Percentiles rank a stretch among this genome's conserved stretches.
phyloP scores from a whole-genome alignment of 164 flowering plant species.

The Vitis cinerea region DNA sequence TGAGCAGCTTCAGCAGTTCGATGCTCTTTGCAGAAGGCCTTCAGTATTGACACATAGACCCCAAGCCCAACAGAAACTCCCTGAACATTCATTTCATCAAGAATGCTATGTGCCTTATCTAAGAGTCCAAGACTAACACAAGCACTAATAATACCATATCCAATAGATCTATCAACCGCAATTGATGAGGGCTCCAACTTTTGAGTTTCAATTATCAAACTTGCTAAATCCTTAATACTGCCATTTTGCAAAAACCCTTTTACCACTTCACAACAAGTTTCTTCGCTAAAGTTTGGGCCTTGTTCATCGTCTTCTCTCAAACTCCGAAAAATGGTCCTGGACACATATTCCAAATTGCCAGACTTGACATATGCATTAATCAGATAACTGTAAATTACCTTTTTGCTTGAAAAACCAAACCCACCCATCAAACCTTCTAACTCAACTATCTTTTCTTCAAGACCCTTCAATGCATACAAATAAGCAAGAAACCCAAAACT shows the following conservation, averaged over 20 bases:
- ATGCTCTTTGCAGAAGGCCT: conserved; percentile 78
- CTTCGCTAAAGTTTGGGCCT: conserved; percentile 40
- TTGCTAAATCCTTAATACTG: conserved; percentile 52
- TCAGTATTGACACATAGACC: conserved; percentile 82
- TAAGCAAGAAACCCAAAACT: conserved; percentile 82
- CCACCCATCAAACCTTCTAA: conserved; percentile 56
- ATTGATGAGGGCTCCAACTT: conserved; percentile 51
- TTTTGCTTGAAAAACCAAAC: conserved; percentile 46
- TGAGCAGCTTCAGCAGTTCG: conserved; percentile 90
- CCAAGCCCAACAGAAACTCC: conserved; percentile 77
- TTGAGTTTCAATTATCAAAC: conserved; percentile 68
- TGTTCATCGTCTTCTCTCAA: conserved; percentile 41
- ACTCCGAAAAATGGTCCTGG: conserved; percentile 38
- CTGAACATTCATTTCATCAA: conserved; percentile 82
- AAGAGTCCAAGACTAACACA: conserved; percentile 69
- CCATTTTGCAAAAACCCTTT: conserved; percentile 63
- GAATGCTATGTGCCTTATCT: conserved; percentile 77
- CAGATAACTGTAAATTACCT: conserved; percentile 47
- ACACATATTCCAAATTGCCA: conserved; percentile 52
- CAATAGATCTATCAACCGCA: conserved; percentile 53
- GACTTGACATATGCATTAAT: conserved; percentile 73
- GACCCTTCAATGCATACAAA: conserved; percentile 80
- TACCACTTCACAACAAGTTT: conserved; percentile 58
- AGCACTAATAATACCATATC: conserved; percentile 76
- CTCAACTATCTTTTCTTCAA: conserved; percentile 60